A percentile compares a stretch with the other conserved stretches of the same genome.
phyloP scores from a whole-genome alignment of 805 yeast species.

The Scheffersomyces amazonensis region DNA sequence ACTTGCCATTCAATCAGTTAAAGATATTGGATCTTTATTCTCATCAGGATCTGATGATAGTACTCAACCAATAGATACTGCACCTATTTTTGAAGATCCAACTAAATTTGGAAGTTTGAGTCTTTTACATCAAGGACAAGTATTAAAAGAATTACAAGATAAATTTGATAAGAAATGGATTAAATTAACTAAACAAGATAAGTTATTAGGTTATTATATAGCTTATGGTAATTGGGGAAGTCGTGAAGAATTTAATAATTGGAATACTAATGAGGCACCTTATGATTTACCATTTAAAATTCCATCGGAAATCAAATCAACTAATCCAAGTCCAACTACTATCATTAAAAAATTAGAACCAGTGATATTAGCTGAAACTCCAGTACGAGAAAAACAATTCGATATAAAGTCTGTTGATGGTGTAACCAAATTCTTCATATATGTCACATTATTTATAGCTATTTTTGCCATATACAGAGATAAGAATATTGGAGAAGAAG shows the following conservation, averaged over 20 bases:
- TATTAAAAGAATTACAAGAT: conserved; percentile 48
- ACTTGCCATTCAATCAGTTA: conserved; percentile 36
- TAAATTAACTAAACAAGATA: conserved; percentile 44
- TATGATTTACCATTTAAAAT: conserved; percentile 57
- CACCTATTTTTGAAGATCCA: conserved; percentile 40
- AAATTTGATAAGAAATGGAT: conserved; percentile 58
- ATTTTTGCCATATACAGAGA: conserved; percentile 57
- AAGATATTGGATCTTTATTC: conserved; percentile 37
- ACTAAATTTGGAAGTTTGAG: conserved; percentile 26
- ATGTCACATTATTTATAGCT: conserved; percentile 45
- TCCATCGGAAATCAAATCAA: conserved; percentile 31
- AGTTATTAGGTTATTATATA: conserved; percentile 57
- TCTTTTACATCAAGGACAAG: conserved; percentile 57
- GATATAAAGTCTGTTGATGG: conserved; percentile 56
- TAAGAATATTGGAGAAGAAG: conserved; percentile 44
- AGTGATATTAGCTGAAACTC: conserved; percentile 42
- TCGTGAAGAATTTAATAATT: conserved; percentile 52
- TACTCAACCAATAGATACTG: conserved; percentile 46
- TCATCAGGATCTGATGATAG: conserved; percentile 31
- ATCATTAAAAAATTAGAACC: conserved; percentile 31
- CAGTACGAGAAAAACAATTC: conserved; percentile 42
- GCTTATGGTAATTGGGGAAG: conserved; percentile 74
- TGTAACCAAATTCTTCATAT: conserved; percentile 51
- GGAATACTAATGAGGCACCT: conserved; percentile 46
- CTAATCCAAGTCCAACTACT: conserved; percentile 20